Evolutionary conservation across 805 yeast genomes (phyloP).

Genomic region (Maudiozyma saulgeensis): DNA sequence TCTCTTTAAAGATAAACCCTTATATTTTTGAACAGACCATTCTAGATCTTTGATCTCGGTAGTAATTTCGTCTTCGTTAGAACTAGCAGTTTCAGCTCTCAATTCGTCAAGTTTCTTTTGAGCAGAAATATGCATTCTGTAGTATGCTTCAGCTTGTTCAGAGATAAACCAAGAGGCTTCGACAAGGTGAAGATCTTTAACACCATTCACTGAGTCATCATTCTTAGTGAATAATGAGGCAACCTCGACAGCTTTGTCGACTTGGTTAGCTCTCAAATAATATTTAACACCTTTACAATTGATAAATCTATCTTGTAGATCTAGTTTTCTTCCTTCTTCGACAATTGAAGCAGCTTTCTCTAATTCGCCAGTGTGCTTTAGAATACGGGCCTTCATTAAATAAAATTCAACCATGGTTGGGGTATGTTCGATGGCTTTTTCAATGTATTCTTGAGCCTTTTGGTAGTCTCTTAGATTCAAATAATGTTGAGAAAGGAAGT

Average conservation of each 20-base stretch:
- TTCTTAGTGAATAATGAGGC: slow-evolving; percentile 79
- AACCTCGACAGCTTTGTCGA: slow-evolving; percentile 63
- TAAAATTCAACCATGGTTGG: slow-evolving; percentile 81
- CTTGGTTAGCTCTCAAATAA: slow-evolving; percentile 60
- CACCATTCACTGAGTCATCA: slow-evolving; percentile 72
- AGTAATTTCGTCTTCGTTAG: slow-evolving; percentile 13
- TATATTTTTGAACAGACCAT: slow-evolving; percentile 38
- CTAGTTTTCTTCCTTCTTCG: slow-evolving; percentile 63
- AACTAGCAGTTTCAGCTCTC: slow-evolving; percentile 3
- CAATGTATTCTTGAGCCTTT: slow-evolving; percentile 48
- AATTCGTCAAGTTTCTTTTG: slow-evolving; percentile 15
- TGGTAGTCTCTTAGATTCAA: slow-evolving; percentile 44
- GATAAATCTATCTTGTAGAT: slow-evolving; percentile 84
- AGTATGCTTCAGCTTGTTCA: slow-evolving; percentile 78
- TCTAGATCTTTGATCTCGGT: slow-evolving; percentile 30
- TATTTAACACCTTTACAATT: slow-evolving; percentile 85
- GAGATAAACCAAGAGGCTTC: slow-evolving; percentile 85
- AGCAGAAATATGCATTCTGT: slow-evolving; percentile 42
- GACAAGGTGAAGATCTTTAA: slow-evolving; percentile 77
- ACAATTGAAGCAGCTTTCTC: slow-evolving; percentile 54
- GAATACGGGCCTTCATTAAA: slow-evolving; percentile 69
- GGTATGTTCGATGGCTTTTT: slow-evolving; percentile 56
- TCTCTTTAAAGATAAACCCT: slow-evolving; percentile 75
- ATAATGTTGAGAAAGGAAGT: slow-evolving; percentile 72
- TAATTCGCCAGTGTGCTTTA: slow-evolving; percentile 59